Evolutionary conservation across 208 protist species (phyloP).

Genomic region (Trypanosoma melophagium): DNA sequence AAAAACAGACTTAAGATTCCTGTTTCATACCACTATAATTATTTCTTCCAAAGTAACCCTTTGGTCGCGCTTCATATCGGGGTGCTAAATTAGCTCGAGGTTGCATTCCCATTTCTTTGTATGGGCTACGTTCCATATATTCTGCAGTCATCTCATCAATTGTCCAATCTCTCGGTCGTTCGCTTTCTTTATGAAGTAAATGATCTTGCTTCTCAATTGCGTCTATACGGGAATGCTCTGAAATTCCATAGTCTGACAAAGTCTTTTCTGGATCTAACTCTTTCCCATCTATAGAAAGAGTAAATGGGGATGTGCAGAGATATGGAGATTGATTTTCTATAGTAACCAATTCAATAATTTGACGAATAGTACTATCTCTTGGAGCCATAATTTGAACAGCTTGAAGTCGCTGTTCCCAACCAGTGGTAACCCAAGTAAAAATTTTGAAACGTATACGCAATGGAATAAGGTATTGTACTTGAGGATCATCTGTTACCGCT

Average conservation of each 20-base stretch:
- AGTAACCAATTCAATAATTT: constrained; percentile 67
- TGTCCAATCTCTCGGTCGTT: constrained; percentile 79
- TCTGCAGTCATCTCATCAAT: constrained; percentile 78
- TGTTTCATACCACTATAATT: constrained; percentile 87
- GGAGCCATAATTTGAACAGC: constrained; percentile 75
- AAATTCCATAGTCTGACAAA: constrained; percentile 55
- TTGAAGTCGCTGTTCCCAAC: constrained; percentile 79
- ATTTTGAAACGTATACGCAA: constrained; percentile 82
- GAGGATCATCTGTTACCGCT: constrained; percentile 78
- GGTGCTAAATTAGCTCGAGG: constrained; percentile 67
- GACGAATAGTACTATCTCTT: constrained; percentile 57
- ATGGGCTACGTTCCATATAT: constrained; percentile 52
- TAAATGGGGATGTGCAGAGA: constrained; percentile 63
- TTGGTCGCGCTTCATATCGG: constrained; percentile 77
- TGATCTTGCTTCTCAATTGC: constrained; percentile 77
- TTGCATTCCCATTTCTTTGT: constrained; percentile 88
- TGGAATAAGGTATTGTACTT: constrained; percentile 67
- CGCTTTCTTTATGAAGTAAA: constrained; percentile 48
- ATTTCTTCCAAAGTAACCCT: constrained; percentile 69
- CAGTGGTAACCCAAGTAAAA: constrained; percentile 76
- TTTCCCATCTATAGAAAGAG: constrained; percentile 65
- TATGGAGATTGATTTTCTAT: constrained; percentile 88
- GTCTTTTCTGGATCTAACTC: constrained; percentile 58
- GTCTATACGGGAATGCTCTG: constrained; percentile 69
- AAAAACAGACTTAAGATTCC: constrained; percentile 32